phyloP scores from a whole-genome alignment of 2,329 filamentous ascomycete genomes.

The Zopfia rhizophila region DNA sequence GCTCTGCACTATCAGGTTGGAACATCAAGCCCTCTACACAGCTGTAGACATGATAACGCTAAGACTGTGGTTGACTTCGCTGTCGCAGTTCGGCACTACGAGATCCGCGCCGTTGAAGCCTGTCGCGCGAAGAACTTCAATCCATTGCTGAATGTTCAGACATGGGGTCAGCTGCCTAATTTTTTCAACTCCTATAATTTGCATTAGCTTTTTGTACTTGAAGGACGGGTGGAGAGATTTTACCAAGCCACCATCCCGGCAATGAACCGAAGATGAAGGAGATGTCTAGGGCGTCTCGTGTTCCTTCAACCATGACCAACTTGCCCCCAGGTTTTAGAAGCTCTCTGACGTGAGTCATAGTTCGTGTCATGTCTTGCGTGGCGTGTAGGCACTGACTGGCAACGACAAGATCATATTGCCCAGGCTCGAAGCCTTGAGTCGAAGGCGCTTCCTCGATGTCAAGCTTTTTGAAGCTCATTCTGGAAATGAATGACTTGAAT shows the following conservation, averaged over 20 bases:
- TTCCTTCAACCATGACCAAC: background rate
- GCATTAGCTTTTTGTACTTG: too few relatives aligned
- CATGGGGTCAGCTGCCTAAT: too few relatives aligned
- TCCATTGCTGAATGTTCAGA: conserved; percentile 46
- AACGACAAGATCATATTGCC: conserved; percentile 21
- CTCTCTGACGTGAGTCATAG: background rate
- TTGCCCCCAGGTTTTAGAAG: conserved; percentile 2
- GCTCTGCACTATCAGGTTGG: too few relatives aligned
- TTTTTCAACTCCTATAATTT: too few relatives aligned
- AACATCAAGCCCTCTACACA: too few relatives aligned
- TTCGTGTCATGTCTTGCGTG: too few relatives aligned
- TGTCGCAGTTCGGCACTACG: too few relatives aligned
- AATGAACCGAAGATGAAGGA: conserved; percentile 2
- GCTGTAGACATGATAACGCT: too few relatives aligned
- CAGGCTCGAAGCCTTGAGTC: conserved; percentile 13
- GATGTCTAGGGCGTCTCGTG: background rate
- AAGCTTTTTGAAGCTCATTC: conserved; percentile 12
- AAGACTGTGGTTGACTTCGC: too few relatives aligned
- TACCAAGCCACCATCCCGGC: conserved; percentile 11
- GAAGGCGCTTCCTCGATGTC: conserved; percentile 15
- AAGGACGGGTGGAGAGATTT: too few relatives aligned
- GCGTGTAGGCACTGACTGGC: conserved; percentile 15
- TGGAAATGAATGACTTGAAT: background rate
- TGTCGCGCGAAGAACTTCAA: conserved; percentile 38
- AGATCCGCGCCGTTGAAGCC: conserved; percentile 44